phyloP scores from a whole-genome alignment of 306 rosid genomes.

The Cucurbita ficifolia region DNA sequence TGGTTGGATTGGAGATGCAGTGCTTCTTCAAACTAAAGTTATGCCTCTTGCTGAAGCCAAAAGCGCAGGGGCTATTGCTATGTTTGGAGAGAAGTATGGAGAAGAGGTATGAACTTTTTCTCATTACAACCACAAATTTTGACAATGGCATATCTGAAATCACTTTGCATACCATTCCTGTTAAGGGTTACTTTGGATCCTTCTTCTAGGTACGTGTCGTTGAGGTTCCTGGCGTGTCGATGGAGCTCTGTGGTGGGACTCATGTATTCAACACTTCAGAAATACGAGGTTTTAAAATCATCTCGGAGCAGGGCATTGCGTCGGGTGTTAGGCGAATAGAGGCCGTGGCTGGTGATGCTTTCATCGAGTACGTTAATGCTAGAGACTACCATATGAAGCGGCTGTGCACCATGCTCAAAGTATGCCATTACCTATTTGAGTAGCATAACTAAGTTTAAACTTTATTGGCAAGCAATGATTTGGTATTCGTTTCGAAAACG shows the following conservation, averaged over 20 bases:
- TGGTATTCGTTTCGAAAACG: not conserved
- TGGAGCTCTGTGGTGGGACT: constrained; percentile 99
- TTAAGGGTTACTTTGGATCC: not conserved
- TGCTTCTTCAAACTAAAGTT: constrained; percentile 66
- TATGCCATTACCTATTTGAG: constrained; percentile 7
- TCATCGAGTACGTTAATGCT: constrained; percentile 64
- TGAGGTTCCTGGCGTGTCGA: constrained; percentile 88
- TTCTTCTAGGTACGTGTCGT: constrained; percentile 75
- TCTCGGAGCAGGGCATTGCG: constrained; percentile 91
- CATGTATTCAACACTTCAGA: constrained; percentile 83
- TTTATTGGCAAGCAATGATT: not conserved
- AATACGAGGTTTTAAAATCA: constrained; percentile 83
- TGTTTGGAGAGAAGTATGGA: constrained; percentile 95
- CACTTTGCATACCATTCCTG: not conserved
- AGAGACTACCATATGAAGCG: constrained; percentile 68
- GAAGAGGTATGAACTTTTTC: constrained; percentile 51
- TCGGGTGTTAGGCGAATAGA: constrained; percentile 91
- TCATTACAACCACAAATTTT: not conserved
- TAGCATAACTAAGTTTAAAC: not conserved
- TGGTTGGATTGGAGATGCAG: constrained; percentile 66
- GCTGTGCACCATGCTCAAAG: constrained; percentile 80
- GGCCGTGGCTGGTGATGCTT: constrained; percentile 95
- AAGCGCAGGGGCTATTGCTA: constrained; percentile 82
- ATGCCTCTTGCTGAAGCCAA: constrained; percentile 83
- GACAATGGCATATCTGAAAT: not conserved